Evolutionary conservation across 768 basidiomycete genomes (phyloP).

Genomic region (Auriculariales sp.): DNA sequence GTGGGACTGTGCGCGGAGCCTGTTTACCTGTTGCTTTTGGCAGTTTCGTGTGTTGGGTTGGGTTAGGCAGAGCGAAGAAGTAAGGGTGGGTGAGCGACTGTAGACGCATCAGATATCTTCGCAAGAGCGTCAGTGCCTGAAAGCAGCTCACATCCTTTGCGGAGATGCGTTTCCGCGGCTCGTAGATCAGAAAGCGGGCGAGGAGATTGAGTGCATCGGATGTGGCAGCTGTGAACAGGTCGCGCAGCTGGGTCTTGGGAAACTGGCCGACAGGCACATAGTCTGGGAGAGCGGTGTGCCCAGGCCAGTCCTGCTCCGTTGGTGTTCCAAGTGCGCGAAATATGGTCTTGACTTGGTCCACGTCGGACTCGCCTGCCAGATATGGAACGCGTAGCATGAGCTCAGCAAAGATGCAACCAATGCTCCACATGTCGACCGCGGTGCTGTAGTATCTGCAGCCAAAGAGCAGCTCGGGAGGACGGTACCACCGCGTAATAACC

Average conservation of each 20-base stretch:
- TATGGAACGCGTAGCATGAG: slow-evolving; percentile 94
- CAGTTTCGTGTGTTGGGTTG: slow-evolving; percentile 76
- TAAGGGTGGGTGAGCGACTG: slow-evolving; percentile 81
- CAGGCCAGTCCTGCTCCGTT: slow-evolving; percentile 95
- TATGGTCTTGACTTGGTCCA: slow-evolving; percentile 91
- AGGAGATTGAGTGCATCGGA: slow-evolving; percentile 76
- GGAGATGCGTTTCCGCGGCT: slow-evolving; percentile 68
- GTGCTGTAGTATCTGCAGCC: slow-evolving; percentile 84
- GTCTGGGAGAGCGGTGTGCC: slow-evolving; percentile 81
- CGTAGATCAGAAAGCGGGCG: slow-evolving; percentile 64
- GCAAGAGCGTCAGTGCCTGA: too few species aligned
- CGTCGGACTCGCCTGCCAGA: slow-evolving; percentile 86
- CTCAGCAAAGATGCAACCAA: slow-evolving; percentile 96
- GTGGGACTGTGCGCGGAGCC: slow-evolving; percentile 34
- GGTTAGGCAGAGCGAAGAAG: slow-evolving; percentile 74
- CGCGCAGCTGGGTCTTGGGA: slow-evolving; percentile 66
- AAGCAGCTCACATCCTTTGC: slow-evolving; percentile 54
- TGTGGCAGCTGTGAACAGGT: slow-evolving; percentile 84
- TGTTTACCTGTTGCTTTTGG: slow-evolving; percentile 50
- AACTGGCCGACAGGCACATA: slow-evolving; percentile 79
- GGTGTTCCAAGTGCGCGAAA: slow-evolving; percentile 94
- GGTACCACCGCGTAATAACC: slow-evolving; percentile 99
- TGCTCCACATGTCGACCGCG: slow-evolving; percentile 92
- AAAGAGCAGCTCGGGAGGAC: slow-evolving; percentile 88
- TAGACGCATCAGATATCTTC: neutral